phyloP scores from a whole-genome alignment of 2,329 filamentous ascomycete genomes.

The Parasarocladium wereldwijsianum region DNA sequence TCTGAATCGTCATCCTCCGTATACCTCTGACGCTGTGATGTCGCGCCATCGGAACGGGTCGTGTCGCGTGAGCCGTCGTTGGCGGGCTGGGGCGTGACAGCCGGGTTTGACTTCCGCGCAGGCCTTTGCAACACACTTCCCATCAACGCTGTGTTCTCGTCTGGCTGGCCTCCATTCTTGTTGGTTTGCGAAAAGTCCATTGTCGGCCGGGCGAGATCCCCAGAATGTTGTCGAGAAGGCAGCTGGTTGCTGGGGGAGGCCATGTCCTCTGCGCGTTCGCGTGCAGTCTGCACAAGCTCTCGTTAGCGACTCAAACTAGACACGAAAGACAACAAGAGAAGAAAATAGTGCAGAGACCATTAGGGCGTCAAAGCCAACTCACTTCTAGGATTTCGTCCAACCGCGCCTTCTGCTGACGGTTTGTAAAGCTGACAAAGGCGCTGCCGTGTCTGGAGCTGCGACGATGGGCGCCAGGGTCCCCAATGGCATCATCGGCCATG shows the following conservation, averaged over 20 bases:
- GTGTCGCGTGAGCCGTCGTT: neutral
- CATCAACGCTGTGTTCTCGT: constrained; percentile 28
- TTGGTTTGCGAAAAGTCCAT: too few species aligned
- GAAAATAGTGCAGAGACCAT: constrained; percentile 3
- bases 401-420: constrained; percentile 17
- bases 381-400: constrained; percentile 33
- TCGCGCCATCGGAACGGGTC: neutral
- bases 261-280: constrained; percentile 27
- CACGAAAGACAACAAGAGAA: constrained; percentile 1
- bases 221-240: constrained; percentile 7
- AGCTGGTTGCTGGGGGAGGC: constrained; percentile 8
- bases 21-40: constrained; percentile 3
- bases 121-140: constrained; percentile 21
- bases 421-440: too few species aligned
- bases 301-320: too few species aligned
- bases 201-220: constrained; percentile 2
- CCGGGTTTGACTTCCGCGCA: constrained; percentile 22
- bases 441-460: neutral
- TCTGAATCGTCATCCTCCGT: neutral
- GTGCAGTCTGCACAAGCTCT: too few species aligned
- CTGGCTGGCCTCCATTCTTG: constrained; percentile 13
- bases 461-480: neutral
- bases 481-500: too few species aligned
- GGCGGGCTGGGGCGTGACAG: too few species aligned
- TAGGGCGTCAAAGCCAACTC: constrained; percentile 8